Evolutionary conservation across 306 rosid genomes (phyloP).

Genomic region (Begonia loranthoides): DNA sequence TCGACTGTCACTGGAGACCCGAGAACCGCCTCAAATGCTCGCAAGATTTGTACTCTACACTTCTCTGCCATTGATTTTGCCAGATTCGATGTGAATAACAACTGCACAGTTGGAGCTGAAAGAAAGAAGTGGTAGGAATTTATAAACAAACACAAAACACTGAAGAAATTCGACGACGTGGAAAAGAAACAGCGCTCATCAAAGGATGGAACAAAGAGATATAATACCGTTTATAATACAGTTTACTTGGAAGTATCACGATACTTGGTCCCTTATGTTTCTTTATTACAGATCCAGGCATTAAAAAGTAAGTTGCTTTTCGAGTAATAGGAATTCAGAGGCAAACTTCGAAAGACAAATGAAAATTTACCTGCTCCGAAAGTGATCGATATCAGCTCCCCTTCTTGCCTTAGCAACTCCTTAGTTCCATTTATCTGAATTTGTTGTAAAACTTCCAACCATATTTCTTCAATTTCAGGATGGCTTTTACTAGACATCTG

Average conservation of each 20-base stretch:
- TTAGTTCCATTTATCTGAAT: conserved; percentile 51
- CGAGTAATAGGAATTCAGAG: too few relatives aligned
- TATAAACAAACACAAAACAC: too few relatives aligned
- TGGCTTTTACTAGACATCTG: conserved; percentile 29
- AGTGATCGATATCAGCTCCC: conserved; percentile 67
- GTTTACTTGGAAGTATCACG: too few relatives aligned
- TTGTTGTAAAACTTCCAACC: conserved; percentile 79
- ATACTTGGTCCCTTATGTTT: too few relatives aligned
- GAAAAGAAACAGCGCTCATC: too few relatives aligned
- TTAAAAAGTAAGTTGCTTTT: too few relatives aligned
- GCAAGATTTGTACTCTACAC: conserved; percentile 56
- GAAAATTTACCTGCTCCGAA: conserved; percentile 58
- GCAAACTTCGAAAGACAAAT: too few relatives aligned
- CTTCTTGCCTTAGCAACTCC: conserved; percentile 71
- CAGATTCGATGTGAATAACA: conserved; percentile 56
- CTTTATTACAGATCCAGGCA: too few relatives aligned
- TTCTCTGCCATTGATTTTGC: conserved; percentile 81
- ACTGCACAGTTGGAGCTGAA: conserved; percentile 90
- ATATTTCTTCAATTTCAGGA: conserved; percentile 62
- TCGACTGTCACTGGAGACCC: conserved; percentile 71
- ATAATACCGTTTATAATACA: too few relatives aligned
- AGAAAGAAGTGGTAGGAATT: conserved; percentile 6
- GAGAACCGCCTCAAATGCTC: conserved; percentile 69
- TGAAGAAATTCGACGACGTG: too few relatives aligned
- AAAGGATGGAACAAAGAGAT: too few relatives aligned